Evolutionary conservation across 768 basidiomycete species (phyloP).

Genomic region (Tulasnella sp.): DNA sequence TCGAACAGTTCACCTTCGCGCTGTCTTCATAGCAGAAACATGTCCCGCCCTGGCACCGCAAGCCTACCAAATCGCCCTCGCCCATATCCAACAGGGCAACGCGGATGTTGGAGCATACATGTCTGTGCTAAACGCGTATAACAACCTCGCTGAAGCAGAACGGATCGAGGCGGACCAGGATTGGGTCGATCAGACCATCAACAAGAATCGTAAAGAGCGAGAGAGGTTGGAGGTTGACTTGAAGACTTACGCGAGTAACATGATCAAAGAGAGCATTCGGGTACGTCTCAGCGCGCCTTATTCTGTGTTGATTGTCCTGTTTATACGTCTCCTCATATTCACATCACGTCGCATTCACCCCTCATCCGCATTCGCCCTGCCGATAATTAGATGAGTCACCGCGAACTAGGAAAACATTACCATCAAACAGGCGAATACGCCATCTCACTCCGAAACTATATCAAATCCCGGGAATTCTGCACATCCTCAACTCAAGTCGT

Average conservation of each 20-base stretch:
- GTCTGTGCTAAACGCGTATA: slow-evolving; percentile 20
- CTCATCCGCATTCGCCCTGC: neutral
- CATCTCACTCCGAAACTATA: slow-evolving; percentile 65
- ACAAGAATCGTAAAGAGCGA: slow-evolving; percentile 59
- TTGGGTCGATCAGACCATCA: slow-evolving; percentile 61
- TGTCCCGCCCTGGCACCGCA: slow-evolving; percentile 62
- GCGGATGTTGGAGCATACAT: slow-evolving; percentile 43
- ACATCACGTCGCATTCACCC: neutral
- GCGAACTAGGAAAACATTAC: slow-evolving; percentile 77
- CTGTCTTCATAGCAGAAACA: slow-evolving; percentile 51
- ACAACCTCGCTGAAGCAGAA: slow-evolving; percentile 31
- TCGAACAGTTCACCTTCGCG: slow-evolving; percentile 62
- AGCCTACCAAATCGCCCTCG: slow-evolving; percentile 55
- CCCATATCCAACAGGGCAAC: slow-evolving; percentile 47
- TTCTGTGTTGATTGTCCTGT: neutral
- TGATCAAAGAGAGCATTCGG: slow-evolving; percentile 98
- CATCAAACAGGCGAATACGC: slow-evolving; percentile 60
- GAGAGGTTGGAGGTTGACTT: slow-evolving; percentile 87
- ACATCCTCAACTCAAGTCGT: slow-evolving; percentile 85
- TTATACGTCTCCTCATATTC: neutral
- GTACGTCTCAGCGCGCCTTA: slow-evolving; percentile 35
- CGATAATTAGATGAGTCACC: slow-evolving; percentile 66
- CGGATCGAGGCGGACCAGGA: slow-evolving; percentile 45
- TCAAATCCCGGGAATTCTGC: slow-evolving; percentile 89
- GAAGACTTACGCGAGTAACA: slow-evolving; percentile 88